Percentiles rank a stretch among this genome's conserved stretches.
These are phyloP conservation scores for Gautieria morchelliformis DNA, from an alignment of 768 basidiomycete species.

Conservation along the genomic window DNA sequence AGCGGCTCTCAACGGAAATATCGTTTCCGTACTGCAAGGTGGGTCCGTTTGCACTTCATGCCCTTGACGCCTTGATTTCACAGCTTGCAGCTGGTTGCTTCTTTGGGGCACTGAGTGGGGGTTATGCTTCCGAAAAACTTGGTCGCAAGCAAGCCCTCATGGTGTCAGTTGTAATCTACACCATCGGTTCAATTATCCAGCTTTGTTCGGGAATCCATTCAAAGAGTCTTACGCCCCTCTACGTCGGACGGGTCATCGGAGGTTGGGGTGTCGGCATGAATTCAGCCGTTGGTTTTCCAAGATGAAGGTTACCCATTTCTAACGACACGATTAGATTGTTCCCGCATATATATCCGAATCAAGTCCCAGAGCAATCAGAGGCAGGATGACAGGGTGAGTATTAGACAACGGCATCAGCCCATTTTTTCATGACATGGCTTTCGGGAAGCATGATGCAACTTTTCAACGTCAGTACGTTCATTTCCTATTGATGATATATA, in stretches of 20 bases:
- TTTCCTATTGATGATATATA: neutral
- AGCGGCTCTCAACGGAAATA: conserved; percentile 38
- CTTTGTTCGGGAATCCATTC: conserved; percentile 31
- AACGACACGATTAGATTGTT: conserved; percentile 18
- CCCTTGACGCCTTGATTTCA: neutral
- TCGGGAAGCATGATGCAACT: conserved; percentile 10
- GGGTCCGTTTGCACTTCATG: conserved; percentile 22
- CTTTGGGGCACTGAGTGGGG: conserved; percentile 35
- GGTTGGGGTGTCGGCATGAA: conserved; percentile 13
- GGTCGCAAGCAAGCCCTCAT: conserved; percentile 39
- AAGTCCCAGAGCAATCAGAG: conserved; percentile 36
- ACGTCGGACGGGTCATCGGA: conserved; percentile 6
- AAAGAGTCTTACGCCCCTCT: conserved; percentile 20
- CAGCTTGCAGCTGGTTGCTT: conserved; percentile 5
- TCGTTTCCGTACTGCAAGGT: conserved; percentile 41
- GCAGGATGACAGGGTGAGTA: conserved; percentile 30
- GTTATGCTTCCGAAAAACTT: conserved; percentile 30
- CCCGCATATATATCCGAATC: conserved; percentile 46
- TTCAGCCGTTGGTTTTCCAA: neutral
- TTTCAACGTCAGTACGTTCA: conserved; percentile 6
- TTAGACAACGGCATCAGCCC: neutral
- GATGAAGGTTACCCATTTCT: neutral
- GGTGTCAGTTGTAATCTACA: conserved; percentile 34
- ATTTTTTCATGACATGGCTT: neutral
- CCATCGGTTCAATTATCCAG: conserved; percentile 41